Evolutionary conservation across 441 rosid genomes (phyloP), one percentile per base, ranked within the genome.

Genomic region (Populus tomentosa): DNA sequence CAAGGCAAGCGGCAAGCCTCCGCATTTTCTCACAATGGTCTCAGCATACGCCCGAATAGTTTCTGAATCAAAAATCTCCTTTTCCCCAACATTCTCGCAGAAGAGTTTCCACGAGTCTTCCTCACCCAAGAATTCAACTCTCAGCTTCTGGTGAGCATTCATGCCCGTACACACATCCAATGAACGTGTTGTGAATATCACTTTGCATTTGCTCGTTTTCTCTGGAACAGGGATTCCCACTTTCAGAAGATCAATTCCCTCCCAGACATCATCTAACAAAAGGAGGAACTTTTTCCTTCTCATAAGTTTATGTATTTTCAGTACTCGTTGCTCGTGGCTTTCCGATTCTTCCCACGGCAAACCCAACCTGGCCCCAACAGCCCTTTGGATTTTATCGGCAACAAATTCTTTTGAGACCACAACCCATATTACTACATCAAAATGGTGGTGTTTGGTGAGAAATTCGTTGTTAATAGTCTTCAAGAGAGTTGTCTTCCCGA

Each of bases 1-100:
- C 78, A 88, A 84, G 4, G 91, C 89, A 7, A 87, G 88, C 14
- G 91, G 90, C 75, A 88, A 80, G 46, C 90, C 91, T 66, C 89
- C 88, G 72, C 91, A 88, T 87, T 88, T 85, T 62, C 64, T 82
- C 73, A 84, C 90, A 33, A 88, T 74, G 20, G 36, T 73, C 85
- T 85, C 81, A 6, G 90, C 87, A 20, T 73, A 80, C 66, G 30
- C 71, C 32, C 85, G 82, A 73, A 84, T 83, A 0, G 78, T n/a
- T 3, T 75, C 77, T 53, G 86, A 79, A 75, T 83, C 84, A 71
- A 83, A 63, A 59, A 78, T 36, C 65, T 79, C 80, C 64, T 21
- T 80, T 78, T 76, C 77, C 63, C 85, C 84, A 36, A 80, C 68
- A 74, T 83, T 84, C 21, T 76, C 76, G 26, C 83, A 82, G 78